Evolutionary conservation across 129 eudicot species (phyloP).

Genomic region (Logfia minima): DNA sequence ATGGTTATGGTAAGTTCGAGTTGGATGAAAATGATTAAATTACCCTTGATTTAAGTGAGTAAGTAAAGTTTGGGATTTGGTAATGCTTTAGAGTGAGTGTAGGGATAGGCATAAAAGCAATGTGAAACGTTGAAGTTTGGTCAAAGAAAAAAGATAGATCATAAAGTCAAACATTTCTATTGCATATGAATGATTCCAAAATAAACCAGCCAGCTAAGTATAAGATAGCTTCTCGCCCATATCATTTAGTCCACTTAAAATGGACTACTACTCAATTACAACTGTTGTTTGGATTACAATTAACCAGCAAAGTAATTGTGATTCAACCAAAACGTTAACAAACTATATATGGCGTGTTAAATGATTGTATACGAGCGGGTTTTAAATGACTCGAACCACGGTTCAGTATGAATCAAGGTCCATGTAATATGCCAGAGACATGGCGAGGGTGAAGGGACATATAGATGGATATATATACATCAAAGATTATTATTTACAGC

Average conservation of each 20-base stretch:
- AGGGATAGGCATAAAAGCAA: conserved; percentile 37
- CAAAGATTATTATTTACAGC: no score
- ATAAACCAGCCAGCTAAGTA: conserved; percentile 26
- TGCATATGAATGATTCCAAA: conserved; percentile 21
- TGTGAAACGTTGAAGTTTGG: conserved; percentile 34
- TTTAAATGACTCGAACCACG: no score
- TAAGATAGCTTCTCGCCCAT: neutral
- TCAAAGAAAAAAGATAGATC: conserved; percentile 25
- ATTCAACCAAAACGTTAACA: neutral
- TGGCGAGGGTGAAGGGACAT: no score
- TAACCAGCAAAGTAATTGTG: neutral
- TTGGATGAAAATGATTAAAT: neutral
- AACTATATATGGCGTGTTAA: no score
- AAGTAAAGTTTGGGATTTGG: conserved; percentile 32
- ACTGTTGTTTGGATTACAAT: neutral
- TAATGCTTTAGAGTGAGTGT: conserved; percentile 32
- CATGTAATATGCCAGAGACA: no score
- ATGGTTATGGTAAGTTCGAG: neutral
- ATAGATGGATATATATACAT: no score
- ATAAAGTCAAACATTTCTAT: conserved; percentile 14
- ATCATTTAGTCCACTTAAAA: conserved; percentile 12
- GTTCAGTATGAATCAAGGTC: no score
- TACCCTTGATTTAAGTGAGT: conserved; percentile 22
- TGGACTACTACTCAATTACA: neutral
- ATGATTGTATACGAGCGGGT: no score